Evolutionary conservation across 2,329 filamentous ascomycete genomes (phyloP), one percentile per base, ranked within the genome.

Genomic region (Diaporthe humulicola): DNA sequence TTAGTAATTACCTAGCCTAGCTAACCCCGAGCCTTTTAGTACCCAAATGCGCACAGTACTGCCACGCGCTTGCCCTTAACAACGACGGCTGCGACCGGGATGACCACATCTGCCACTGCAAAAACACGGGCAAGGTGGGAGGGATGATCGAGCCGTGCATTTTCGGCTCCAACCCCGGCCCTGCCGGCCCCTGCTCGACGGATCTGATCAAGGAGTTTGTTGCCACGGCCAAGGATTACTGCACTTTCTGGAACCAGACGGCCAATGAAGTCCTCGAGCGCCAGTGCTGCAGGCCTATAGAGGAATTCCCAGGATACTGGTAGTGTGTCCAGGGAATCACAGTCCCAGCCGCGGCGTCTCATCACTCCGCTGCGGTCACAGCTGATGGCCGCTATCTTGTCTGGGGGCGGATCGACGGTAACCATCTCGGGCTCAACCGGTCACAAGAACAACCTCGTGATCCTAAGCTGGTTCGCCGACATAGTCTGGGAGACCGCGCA

Each of bases 101-200:
- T 12, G 64, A 69, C 33, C 48, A 69, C 40, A 69, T 69, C 33
- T 69, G 64, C n/a, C 64, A 54, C 64, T 69, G 64, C 64, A 69
- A 69, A 48, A 69, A 69, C 64, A 40, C 12, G 22, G 38, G 30
- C 64, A 69, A 54, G 48, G 28, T n/a, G 48, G 64, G 48, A 2
- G 15, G 19, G 48, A 54, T 69, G 15, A 69, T 54, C n/a, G 64
- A 69, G 64, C 48, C 64, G 4, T 69, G 64, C 8, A 15, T 69
- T 1, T 69, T 69, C 17, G 64, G 64, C 48, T 22, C 48, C 15
- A 54, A 69, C 17, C 64, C 64, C 4, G 64, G 64, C 14, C 64
- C 64, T 28, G 33, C 33, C 1, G 64, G 64, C 3, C 15, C 48
- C n/a, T 69, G 64, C 33, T 28, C 33, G 4, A 40, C 3, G 14